Evolutionary conservation across 352 stramenopile species (phyloP).

Genomic region (Globisporangium ultimum): DNA sequence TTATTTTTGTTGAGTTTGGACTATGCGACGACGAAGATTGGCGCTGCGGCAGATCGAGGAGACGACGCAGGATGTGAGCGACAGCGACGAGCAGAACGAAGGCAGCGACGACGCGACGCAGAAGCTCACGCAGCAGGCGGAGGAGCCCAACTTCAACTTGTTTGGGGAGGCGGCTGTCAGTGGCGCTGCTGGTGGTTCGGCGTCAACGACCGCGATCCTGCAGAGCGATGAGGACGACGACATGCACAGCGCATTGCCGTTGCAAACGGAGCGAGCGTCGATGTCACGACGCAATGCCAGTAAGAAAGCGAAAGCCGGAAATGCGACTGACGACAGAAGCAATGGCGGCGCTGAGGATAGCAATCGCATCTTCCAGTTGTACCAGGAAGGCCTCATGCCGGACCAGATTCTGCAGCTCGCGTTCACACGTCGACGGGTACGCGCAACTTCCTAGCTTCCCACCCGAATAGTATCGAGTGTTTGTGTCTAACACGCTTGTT

Average conservation of each 20-base stretch:
- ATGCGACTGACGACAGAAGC: neutral
- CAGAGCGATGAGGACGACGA: slow-evolving; percentile 5
- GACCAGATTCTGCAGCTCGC: slow-evolving; percentile 63
- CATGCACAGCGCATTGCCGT: neutral
- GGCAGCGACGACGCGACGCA: slow-evolving; percentile 4
- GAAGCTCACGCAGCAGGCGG: slow-evolving; percentile 2
- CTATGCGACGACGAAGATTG: slow-evolving; percentile 20
- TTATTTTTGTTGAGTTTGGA: neutral
- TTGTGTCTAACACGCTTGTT: neutral
- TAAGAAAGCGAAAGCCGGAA: neutral
- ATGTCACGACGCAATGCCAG: neutral
- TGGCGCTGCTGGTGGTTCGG: neutral
- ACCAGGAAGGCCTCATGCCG: slow-evolving; percentile 44
- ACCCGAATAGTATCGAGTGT: neutral
- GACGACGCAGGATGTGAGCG: slow-evolving; percentile 16
- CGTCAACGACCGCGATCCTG: neutral
- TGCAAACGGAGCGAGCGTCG: neutral
- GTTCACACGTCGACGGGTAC: slow-evolving; percentile 41
- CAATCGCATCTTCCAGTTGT: slow-evolving; percentile 48
- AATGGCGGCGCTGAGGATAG: slow-evolving; percentile 1
- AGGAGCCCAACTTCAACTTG: slow-evolving; percentile 16
- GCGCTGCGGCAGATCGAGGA: slow-evolving; percentile 26
- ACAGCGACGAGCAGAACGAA: slow-evolving; percentile 15
- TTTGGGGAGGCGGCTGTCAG: slow-evolving; percentile 3
- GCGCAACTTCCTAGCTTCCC: neutral